Base-by-base conservation (phyloP, 2,329 filamentous ascomycete genomes). In the Shiraia bambusicola region DNA sequence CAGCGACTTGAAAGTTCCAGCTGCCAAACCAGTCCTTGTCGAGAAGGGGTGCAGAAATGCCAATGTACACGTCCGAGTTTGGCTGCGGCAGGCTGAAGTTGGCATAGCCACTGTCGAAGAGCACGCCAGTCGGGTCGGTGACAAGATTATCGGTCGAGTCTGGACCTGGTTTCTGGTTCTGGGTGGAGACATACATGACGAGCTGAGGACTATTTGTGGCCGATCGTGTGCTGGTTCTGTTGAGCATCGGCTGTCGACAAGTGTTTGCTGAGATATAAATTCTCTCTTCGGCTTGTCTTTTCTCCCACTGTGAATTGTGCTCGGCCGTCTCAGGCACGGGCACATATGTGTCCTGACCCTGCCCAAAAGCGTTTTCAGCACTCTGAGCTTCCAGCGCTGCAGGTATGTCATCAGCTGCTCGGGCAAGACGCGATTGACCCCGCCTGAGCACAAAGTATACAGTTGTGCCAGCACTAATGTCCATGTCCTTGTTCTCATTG, bases 211-310 rank as follows among this genome's bases (percentile, higher is more conserved):
- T 43, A 35, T 40, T 47, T 15, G 36, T 46, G 1, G 72, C 65
- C 11, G 54, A 56, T 9, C 70, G 66, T 37, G 70, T 73, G 16
- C 73, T 71, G 2, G 72, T 72, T 7, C 70, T 72, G 28, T 78
- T 79, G 28, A 76, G 73, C 14, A 69, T 64, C 10, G 92, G 93
- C 57, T 94, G 89, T 17, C 81, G 69, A 67, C 93, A 98, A 1
- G 88, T 91, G 53, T 90, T 97, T 30, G 90, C 82, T 2, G 90
- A 90, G 39, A 98, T 77, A 66, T 86, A 96, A 3, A 97, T 74
- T 12, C 68, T 67, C 16, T 69, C 61, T 16, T 61, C 58, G 22
- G 56, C 38, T 29, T 67, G 64, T 16, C 61, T 54, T 34, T 56
- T 61, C 17, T 43, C 40, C 39, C 59, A 6, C 24, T 13, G 13